Conservation (phyloP, 2,329 filamentous ascomycete species). For the Microthyrium microscopicum region DNA sequence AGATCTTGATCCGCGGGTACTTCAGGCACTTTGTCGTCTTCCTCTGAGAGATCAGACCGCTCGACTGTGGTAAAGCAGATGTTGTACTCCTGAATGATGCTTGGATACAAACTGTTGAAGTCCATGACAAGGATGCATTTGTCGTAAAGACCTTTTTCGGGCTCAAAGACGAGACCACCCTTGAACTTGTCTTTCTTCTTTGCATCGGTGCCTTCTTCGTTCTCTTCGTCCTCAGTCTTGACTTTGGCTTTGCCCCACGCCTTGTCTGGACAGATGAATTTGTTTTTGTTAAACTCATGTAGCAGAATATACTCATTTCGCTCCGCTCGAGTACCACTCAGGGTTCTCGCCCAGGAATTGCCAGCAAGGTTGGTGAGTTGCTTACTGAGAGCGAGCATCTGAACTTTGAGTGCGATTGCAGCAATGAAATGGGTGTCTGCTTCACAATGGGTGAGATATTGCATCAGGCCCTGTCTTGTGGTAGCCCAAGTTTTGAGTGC, state of each 20-base stretch:
- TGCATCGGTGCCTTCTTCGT: slow-evolving; percentile 44
- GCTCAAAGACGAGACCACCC: slow-evolving; percentile 94
- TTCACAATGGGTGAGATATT: slow-evolving; percentile 87
- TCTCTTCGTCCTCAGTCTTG: slow-evolving; percentile 56
- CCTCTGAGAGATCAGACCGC: slow-evolving; percentile 42
- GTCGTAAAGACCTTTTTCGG: slow-evolving; percentile 93
- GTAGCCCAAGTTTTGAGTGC: slow-evolving; percentile 76
- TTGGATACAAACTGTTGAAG: slow-evolving; percentile 97
- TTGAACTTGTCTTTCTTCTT: slow-evolving; percentile 99
- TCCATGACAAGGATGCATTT: slow-evolving; percentile 99
- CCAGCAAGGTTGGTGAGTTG: slow-evolving; percentile 91
- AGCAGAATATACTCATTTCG: slow-evolving; percentile 98
- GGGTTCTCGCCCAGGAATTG: slow-evolving; percentile 92
- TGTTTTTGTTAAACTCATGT: slow-evolving; percentile 90
- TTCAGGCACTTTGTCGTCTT: slow-evolving; percentile 79
- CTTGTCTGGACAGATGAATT: slow-evolving; percentile 97
- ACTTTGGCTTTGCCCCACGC: slow-evolving; percentile 60
- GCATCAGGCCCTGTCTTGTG: slow-evolving; percentile 71
- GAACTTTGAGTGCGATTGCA: slow-evolving; percentile 71
- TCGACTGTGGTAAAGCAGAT: slow-evolving; percentile 99
- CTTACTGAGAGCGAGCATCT: slow-evolving; percentile 87
- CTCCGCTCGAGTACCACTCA: slow-evolving; percentile 90
- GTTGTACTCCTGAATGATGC: slow-evolving; percentile 98
- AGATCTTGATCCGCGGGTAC: slow-evolving; percentile 63
- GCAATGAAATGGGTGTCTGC: slow-evolving; percentile 93